These are phyloP conservation scores for Aspergillus saccharolyticus DNA, from an alignment of 495 filamentous ascomycete species.

Conservation along the genomic window DNA sequence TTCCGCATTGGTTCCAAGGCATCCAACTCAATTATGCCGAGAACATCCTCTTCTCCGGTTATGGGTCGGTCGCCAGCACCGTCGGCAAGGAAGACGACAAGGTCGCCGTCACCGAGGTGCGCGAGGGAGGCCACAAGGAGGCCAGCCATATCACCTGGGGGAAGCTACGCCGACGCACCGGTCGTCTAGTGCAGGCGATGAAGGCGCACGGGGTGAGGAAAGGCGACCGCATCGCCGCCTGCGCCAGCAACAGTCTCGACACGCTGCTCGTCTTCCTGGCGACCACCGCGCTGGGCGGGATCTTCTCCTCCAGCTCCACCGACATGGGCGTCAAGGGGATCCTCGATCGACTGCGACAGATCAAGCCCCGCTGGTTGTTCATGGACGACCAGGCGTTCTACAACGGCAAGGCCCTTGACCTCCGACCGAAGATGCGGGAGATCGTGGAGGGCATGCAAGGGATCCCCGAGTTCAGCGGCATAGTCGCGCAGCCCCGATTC, in stretches of 20 bases:
- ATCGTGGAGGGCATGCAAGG: conserved; percentile 55
- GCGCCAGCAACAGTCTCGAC: conserved; percentile 68
- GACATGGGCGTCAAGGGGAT: conserved; percentile 78
- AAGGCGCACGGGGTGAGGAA: conserved; percentile 54
- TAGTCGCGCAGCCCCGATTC: conserved; percentile 65
- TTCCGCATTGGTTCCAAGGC: conserved; percentile 41
- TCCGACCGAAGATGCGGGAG: conserved; percentile 65
- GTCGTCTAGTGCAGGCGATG: conserved; percentile 56
- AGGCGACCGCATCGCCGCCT: conserved; percentile 68
- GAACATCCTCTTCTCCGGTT: conserved; percentile 55
- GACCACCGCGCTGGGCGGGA: conserved; percentile 57
- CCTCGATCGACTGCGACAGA: conserved; percentile 65
- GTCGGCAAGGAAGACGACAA: conserved; percentile 62
- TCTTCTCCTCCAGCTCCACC: conserved; percentile 68
- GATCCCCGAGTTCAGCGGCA: conserved; percentile 55
- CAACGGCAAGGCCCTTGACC: conserved; percentile 68
- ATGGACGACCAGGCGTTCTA: conserved; percentile 75
- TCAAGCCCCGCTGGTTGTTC: conserved; percentile 68
- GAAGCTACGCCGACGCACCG: conserved; percentile 53
- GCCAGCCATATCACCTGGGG: conserved; percentile 57
- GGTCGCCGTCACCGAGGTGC: conserved; percentile 63
- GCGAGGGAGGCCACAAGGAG: conserved; percentile 58
- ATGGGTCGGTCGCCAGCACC: conserved; percentile 8
- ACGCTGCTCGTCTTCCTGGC: conserved; percentile 64
- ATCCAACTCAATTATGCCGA: conserved; percentile 74